Evolutionary conservation across 148 eudicot genomes (phyloP).

Genomic region (Persicaria maculosa): DNA sequence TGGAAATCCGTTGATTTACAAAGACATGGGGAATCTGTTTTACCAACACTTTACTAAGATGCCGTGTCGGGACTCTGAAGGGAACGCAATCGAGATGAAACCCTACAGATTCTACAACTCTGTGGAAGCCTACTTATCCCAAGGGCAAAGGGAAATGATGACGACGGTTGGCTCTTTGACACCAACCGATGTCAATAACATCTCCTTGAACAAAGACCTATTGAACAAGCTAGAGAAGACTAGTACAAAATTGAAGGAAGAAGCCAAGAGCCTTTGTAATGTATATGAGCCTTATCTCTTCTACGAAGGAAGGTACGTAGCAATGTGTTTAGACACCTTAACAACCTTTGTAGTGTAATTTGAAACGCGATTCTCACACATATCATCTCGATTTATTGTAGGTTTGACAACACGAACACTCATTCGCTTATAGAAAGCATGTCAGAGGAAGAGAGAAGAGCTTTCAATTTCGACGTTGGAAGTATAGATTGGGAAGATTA

Average conservation of each 20-base stretch:
- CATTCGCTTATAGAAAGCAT: slow-evolving; percentile 54
- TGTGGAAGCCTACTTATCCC: neutral
- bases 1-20: too few species aligned
- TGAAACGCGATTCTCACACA: neutral
- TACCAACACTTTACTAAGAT: too few species aligned
- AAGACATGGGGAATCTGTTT: too few species aligned
- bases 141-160: slow-evolving; percentile 38
- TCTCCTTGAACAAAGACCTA: too few species aligned
- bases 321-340: neutral
- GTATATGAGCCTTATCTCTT: slow-evolving; percentile 80
- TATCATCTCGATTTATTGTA: slow-evolving; percentile 15
- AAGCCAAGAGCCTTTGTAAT: slow-evolving; percentile 69
- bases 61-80: too few species aligned
- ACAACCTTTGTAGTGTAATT: neutral
- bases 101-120: too few species aligned
- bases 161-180: too few species aligned
- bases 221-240: too few species aligned
- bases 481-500: slow-evolving; percentile 86
- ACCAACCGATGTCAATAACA: too few species aligned
- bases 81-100: too few species aligned
- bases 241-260: slow-evolving; percentile 63
- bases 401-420: slow-evolving; percentile 84
- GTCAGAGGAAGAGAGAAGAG: slow-evolving; percentile 72
- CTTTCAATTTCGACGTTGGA: slow-evolving; percentile 69
- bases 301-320: slow-evolving; percentile 76